Conservation (phyloP, 1,284 basidiomycete genomes). For the Albatrellus sp. region DNA sequence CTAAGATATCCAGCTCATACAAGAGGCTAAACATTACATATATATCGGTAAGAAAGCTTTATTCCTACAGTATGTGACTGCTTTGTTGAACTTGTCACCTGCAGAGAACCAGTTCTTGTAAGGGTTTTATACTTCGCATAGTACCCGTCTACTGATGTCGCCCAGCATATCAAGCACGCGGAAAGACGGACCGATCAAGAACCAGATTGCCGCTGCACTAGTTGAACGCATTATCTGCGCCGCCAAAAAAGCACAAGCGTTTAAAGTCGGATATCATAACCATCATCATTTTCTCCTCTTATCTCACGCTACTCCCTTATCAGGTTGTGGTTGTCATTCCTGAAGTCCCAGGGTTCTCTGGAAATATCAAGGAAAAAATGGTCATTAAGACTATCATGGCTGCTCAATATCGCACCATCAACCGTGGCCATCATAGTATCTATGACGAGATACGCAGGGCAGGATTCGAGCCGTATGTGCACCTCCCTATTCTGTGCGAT, state of each 20-base stretch:
- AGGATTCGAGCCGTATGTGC: constrained; percentile 69
- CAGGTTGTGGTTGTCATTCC: constrained; percentile 76
- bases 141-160: background rate
- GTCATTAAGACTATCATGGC: constrained; percentile 76
- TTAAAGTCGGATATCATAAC: too few species aligned
- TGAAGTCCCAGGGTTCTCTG: constrained; percentile 72
- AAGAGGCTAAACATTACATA: constrained; percentile 76
- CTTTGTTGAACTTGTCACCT: background rate
- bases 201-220: constrained; percentile 73
- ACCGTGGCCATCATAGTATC: constrained; percentile 77
- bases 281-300: too few species aligned
- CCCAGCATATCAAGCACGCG: constrained; percentile 66
- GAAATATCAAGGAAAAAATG: constrained; percentile 63
- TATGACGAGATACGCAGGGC: constrained; percentile 73
- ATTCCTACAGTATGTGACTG: background rate
- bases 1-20: constrained; percentile 69
- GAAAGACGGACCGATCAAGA: constrained; percentile 58
- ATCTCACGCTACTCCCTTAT: background rate
- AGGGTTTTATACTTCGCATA: constrained; percentile 19
- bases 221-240: constrained; percentile 74
- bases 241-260: too few species aligned
- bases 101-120: constrained; percentile 92
- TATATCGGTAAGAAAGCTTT: constrained; percentile 58
- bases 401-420: constrained; percentile 76
- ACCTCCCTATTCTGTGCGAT: background rate